Evolutionary conservation across 176 grass and related monocot species (phyloP).

Genomic region (Phoenix roebelenii): DNA sequence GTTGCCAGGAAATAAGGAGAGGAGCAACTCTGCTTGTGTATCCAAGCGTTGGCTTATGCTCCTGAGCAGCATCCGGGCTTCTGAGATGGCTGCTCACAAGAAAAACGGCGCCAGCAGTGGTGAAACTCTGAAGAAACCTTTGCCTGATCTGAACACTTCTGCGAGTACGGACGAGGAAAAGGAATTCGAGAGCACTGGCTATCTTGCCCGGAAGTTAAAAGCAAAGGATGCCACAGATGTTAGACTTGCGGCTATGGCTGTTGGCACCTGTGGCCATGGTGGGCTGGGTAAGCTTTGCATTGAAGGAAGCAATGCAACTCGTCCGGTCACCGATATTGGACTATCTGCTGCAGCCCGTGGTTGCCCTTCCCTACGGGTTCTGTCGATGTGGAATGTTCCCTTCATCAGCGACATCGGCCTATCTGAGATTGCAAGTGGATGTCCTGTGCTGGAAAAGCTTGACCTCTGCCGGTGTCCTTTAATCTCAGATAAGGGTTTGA

Average conservation of each 20-base stretch:
- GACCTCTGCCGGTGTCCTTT: conserved; percentile 59
- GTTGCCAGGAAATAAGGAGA: conserved; percentile 42
- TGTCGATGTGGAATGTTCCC: conserved; percentile 55
- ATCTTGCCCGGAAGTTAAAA: conserved; percentile 38
- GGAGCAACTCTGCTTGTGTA: conserved; percentile 59
- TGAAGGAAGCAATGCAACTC: conserved; percentile 49
- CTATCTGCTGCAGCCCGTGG: conserved; percentile 51
- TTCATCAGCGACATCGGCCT: conserved; percentile 55
- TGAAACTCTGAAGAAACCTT: conserved; percentile 7
- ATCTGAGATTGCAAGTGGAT: conserved; percentile 60
- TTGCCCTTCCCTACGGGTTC: conserved; percentile 48
- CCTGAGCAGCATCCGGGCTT: conserved; percentile 55
- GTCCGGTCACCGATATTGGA: conserved; percentile 65
- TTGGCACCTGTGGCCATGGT: conserved; percentile 41
- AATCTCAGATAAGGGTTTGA: conserved; percentile 73
- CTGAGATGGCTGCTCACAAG: conserved; percentile 31
- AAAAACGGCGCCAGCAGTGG: not conserved
- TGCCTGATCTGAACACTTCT: conserved; percentile 67
- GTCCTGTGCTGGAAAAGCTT: conserved; percentile 59
- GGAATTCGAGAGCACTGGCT: conserved; percentile 20
- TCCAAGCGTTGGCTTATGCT: conserved; percentile 74
- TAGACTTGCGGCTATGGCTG: conserved; percentile 45
- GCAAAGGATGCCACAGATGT: conserved; percentile 60
- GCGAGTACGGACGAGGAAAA: conserved; percentile 19
- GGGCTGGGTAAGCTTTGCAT: conserved; percentile 45